A percentile compares a stretch with the other conserved stretches of the same genome.
phyloP scores from a whole-genome alignment of 257 asterid species.

The Apocynum venetum region DNA sequence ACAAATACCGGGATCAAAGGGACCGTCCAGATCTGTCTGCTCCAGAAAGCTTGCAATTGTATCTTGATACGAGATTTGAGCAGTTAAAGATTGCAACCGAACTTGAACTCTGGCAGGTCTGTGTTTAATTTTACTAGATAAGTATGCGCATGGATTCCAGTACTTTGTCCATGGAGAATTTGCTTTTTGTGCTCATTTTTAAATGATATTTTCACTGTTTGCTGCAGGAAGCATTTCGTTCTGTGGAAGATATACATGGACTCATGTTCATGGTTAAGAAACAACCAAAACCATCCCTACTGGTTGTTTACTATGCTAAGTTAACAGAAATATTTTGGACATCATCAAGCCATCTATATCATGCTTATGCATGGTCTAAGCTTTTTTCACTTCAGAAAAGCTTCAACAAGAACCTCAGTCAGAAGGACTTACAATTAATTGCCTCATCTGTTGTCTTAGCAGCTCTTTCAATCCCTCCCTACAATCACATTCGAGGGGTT shows the following conservation, averaged over 20 bases:
- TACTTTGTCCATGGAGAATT: not conserved
- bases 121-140: not conserved
- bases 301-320: conserved; percentile 39
- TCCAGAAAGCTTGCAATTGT: conserved; percentile 41
- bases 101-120: conserved; percentile 43
- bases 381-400: conserved; percentile 41
- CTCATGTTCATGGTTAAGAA: conserved; percentile 38
- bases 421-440: conserved; percentile 38
- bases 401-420: conserved; percentile 36
- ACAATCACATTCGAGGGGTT: conserved; percentile 17
- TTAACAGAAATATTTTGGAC: conserved; percentile 39
- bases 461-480: conserved; percentile 38
- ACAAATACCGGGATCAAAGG: conserved; percentile 44
- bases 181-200: not conserved
- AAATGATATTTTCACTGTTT: conserved; percentile 1
- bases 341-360: conserved; percentile 35
- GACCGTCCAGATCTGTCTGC: conserved; percentile 42
- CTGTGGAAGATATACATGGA: conserved; percentile 41
- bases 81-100: conserved; percentile 42
- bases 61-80: conserved; percentile 44
- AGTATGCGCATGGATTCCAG: not conserved
- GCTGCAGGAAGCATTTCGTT: conserved; percentile 43
- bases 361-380: conserved; percentile 42
- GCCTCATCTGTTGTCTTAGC: conserved; percentile 48
- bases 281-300: conserved; percentile 32